A percentile compares a stretch with the other conserved stretches of the same genome.
phyloP scores from a whole-genome alignment of 352 stramenopile species.

The Phytophthora sp. region DNA sequence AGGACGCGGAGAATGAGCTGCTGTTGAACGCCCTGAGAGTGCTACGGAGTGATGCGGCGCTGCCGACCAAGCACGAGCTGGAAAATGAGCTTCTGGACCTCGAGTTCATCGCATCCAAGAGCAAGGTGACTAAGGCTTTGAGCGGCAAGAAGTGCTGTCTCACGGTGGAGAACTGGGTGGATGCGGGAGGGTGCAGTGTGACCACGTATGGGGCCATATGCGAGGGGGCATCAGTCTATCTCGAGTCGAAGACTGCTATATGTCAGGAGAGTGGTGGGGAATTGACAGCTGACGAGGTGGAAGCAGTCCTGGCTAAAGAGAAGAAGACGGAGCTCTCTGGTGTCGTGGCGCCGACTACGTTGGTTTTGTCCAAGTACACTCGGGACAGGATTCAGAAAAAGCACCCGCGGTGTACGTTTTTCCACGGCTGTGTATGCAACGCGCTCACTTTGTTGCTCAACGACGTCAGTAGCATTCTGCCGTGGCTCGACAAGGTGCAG shows the following conservation, averaged over 20 bases:
- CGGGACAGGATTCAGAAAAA: conserved; percentile 65
- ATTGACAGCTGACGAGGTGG: conserved; percentile 49
- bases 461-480: conserved; percentile 57
- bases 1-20: conserved; percentile 50
- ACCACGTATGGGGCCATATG: conserved; percentile 54
- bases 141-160: conserved; percentile 59
- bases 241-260: conserved; percentile 42
- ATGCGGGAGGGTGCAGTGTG: conserved; percentile 44
- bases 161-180: conserved; percentile 62
- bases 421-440: conserved; percentile 65
- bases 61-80: conserved; percentile 62
- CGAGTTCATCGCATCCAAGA: conserved; percentile 51
- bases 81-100: conserved; percentile 69
- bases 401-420: conserved; percentile 64
- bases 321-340: conserved; percentile 61
- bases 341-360: conserved; percentile 54
- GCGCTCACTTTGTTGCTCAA: conserved; percentile 55
- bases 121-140: conserved; percentile 52
- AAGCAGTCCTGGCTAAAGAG: conserved; percentile 52
- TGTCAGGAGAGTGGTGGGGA: conserved; percentile 33
- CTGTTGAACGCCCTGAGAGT: conserved; percentile 50
- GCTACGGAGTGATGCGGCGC: conserved; percentile 44
- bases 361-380: conserved; percentile 45
- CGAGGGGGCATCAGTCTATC: conserved; percentile 48
- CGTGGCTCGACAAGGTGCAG: conserved; percentile 53